These are phyloP conservation scores for Zygoascus biomembranicola DNA, from an alignment of 805 yeast genomes.

Conservation along the genomic window DNA sequence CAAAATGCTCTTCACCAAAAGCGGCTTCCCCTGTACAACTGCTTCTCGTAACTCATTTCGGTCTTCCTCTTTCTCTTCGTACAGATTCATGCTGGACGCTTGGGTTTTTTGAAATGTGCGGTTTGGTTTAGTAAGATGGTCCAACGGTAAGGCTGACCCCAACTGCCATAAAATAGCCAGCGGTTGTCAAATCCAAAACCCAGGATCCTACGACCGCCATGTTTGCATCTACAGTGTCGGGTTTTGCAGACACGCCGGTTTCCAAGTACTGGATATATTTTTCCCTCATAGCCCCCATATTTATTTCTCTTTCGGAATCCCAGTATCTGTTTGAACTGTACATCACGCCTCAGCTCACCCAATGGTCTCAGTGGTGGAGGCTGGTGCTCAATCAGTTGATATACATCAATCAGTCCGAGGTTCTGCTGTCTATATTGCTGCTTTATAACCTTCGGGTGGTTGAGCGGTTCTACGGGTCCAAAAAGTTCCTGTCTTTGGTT, in stretches of 20 bases:
- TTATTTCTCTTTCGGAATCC: slow-evolving; percentile 30
- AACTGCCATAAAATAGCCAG: background rate
- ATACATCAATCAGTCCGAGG: slow-evolving; percentile 30
- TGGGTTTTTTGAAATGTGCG: background rate
- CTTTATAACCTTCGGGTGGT: slow-evolving; percentile 32
- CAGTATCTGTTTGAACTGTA: slow-evolving; percentile 30
- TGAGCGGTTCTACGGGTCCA: slow-evolving; percentile 33
- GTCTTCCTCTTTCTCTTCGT: background rate
- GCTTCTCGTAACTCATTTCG: slow-evolving; percentile 34
- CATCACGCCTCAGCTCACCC: slow-evolving; percentile 29
- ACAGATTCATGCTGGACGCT: background rate
- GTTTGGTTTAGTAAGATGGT: background rate
- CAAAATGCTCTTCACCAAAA: slow-evolving; percentile 44
- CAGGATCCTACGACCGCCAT: slow-evolving; percentile 9
- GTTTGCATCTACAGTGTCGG: slow-evolving; percentile 33
- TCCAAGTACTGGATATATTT: slow-evolving; percentile 22
- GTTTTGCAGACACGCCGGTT: slow-evolving; percentile 31
- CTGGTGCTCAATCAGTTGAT: slow-evolving; percentile 25
- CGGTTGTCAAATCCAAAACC: background rate
- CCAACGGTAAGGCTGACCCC: background rate
- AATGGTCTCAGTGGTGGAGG: slow-evolving; percentile 32
- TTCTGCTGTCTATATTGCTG: slow-evolving; percentile 28
- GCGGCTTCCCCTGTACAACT: slow-evolving; percentile 50
- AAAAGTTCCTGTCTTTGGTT: slow-evolving; percentile 27
- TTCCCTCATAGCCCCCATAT: slow-evolving; percentile 25